These are phyloP conservation scores for Bertia moriformis DNA, from an alignment of 2,329 filamentous ascomycete species.

Conservation along the genomic window DNA sequence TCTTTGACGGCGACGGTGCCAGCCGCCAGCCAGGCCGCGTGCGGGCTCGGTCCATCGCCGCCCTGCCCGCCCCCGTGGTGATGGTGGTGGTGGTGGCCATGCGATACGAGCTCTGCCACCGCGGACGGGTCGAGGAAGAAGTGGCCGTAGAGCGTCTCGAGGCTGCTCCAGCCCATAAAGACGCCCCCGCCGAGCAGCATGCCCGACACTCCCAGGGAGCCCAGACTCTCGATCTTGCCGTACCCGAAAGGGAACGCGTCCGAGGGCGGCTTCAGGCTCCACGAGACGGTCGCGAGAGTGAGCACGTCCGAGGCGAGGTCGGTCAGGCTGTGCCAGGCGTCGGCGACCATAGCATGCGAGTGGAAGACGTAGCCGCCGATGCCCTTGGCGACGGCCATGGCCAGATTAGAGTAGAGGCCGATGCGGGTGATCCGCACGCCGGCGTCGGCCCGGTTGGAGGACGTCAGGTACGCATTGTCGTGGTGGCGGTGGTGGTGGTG, in stretches of 20 bases:
- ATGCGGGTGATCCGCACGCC: slow-evolving; percentile 87
- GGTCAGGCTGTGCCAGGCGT: slow-evolving; percentile 88
- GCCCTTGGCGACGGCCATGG: slow-evolving; percentile 88
- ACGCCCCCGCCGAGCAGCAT: slow-evolving; percentile 79
- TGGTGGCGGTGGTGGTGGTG: slow-evolving; percentile 63
- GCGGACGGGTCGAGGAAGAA: slow-evolving; percentile 51
- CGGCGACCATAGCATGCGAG: slow-evolving; percentile 81
- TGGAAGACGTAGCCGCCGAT: slow-evolving; percentile 87
- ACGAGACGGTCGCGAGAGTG: slow-evolving; percentile 86
- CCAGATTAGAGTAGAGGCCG: slow-evolving; percentile 74
- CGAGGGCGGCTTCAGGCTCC: slow-evolving; percentile 74
- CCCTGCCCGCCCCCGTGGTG: slow-evolving; percentile 57
- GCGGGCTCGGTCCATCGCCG: slow-evolving; percentile 63
- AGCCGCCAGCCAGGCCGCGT: slow-evolving; percentile 85
- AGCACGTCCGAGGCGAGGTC: slow-evolving; percentile 91
- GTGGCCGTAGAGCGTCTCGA: slow-evolving; percentile 55
- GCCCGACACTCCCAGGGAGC: slow-evolving; percentile 81
- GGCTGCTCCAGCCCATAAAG: slow-evolving; percentile 76
- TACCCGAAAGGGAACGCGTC: slow-evolving; percentile 78
- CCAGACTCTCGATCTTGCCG: slow-evolving; percentile 93
- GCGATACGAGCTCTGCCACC: slow-evolving; percentile 33
- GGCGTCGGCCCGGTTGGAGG: slow-evolving; percentile 75
- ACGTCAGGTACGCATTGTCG: slow-evolving; percentile 72
- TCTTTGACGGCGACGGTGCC: slow-evolving; percentile 88
- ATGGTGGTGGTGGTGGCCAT: slow-evolving; percentile 45